A percentile compares a stretch with the other conserved stretches of the same genome.
These are phyloP conservation scores for Dentiscutata heterogama DNA, from an alignment of 371 early-diverging fungal species.

Conservation along the genomic window DNA sequence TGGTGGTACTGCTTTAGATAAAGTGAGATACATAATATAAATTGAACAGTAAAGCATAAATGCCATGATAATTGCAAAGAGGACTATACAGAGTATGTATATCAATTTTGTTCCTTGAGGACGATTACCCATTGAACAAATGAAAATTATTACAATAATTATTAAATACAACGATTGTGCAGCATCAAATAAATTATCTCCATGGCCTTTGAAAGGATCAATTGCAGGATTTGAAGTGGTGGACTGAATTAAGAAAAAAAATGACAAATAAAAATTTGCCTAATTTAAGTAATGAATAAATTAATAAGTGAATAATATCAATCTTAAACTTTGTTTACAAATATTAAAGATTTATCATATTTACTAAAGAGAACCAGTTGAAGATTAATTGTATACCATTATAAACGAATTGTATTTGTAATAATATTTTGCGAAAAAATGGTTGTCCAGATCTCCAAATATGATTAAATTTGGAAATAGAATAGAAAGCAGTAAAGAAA, in stretches of 20 bases:
- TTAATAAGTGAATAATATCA: conserved; percentile 62
- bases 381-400: conserved; percentile 77
- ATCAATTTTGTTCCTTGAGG: conserved; percentile 87
- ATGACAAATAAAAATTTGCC: conserved; percentile 88
- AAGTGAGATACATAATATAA: no score
- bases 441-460: conserved; percentile 79
- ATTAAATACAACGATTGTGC: conserved; percentile 80
- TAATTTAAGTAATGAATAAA: conserved; percentile 41
- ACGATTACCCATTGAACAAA: conserved; percentile 53
- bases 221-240: conserved; percentile 62
- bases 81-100: conserved; percentile 62
- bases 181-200: conserved; percentile 65
- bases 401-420: conserved; percentile 79
- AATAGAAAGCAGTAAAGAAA: conserved; percentile 93
- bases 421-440: conserved; percentile 67
- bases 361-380: conserved; percentile 83
- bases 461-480: conserved; percentile 81
- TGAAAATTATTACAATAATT: conserved; percentile 81
- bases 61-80: conserved; percentile 75
- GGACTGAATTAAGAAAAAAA: conserved; percentile 80
- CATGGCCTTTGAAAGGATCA: conserved; percentile 76
- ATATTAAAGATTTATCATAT: conserved; percentile 52
- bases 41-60: conserved; percentile 63
- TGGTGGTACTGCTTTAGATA: no score
- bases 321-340: background rate